Evolutionary conservation across 345 rosid species (phyloP), one percentile per base, ranked within the genome.

Genomic region (Sapria himalayana): DNA sequence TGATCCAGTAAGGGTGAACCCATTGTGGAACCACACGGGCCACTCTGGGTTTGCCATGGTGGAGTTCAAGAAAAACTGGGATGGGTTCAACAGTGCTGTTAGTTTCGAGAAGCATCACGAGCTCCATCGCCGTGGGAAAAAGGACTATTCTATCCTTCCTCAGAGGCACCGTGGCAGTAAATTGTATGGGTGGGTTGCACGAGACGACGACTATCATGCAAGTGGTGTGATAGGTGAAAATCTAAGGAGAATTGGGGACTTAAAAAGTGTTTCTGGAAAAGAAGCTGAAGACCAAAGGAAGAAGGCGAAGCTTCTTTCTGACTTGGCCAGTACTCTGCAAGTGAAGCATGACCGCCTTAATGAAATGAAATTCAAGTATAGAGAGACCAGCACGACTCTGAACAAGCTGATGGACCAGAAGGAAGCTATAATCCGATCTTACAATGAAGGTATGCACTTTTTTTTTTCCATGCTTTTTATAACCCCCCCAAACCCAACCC

Each of bases 21-120:
- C 85, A 13, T 40, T 79, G 7, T 76, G 93, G 85, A 59, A 51
- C 42, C 45, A 5, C 9, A 4, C 4, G 3, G 85, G 82, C 6
- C 78, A 70, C 58, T 68, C 80, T 0, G 91, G 91, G 17, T 74
- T 64, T 37, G 75, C 80, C 16, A 43, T 69, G 54, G 85, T 77
- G 1, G 75, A 76, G 9, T 85, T 85, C 43, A 56, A 25, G 29
- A 65, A 56, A 33, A 80, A 66, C 2, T 74, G 82, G 64, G 43
- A 41, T 44, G 91, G 93, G 0, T 71, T 74, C 20, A 54, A 43
- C 2, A 60, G 55, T 35, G 96, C 91, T 2, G 39, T 77, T 29
- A 58, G 38, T 34, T 80, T 80, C 20, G 82, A 74, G 41, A 68
- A 56, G 33, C 53, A 67, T 19, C 74, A 57, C 42, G 52, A 57